phyloP scores from a whole-genome alignment of 495 filamentous ascomycete genomes.

The Tuber calosporum region DNA sequence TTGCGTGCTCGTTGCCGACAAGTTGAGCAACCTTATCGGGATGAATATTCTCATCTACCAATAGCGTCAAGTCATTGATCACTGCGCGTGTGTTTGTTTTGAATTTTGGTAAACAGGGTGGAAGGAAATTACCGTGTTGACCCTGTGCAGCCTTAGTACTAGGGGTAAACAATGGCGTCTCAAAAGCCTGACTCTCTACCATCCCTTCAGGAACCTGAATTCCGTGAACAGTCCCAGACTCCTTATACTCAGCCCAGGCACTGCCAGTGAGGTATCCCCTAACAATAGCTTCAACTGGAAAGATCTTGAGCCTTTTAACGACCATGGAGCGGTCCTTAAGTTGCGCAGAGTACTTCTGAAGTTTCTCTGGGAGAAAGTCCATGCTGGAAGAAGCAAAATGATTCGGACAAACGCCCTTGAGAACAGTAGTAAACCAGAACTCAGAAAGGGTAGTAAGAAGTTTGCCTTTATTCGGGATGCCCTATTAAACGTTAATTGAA shows the following conservation, averaged over 20 bases:
- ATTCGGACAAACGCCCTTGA: constrained; percentile 56
- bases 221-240: constrained; percentile 71
- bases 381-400: constrained; percentile 69
- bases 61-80: constrained; percentile 8
- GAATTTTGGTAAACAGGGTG: background rate
- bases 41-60: constrained; percentile 77
- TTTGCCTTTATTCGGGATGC: constrained; percentile 74
- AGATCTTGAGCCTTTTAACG: constrained; percentile 67
- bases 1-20: constrained; percentile 68
- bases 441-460: constrained; percentile 76
- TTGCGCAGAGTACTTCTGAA: constrained; percentile 47
- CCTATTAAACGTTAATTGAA: constrained; percentile 45
- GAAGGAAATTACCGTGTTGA: constrained; percentile 47
- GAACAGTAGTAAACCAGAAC: constrained; percentile 70
- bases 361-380: constrained; percentile 47
- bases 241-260: constrained; percentile 72
- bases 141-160: constrained; percentile 84
- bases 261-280: constrained; percentile 91
- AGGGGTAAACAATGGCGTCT: constrained; percentile 72
- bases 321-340: constrained; percentile 71
- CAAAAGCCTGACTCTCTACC: constrained; percentile 63
- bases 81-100: background rate
- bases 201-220: constrained; percentile 61
- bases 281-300: constrained; percentile 87
- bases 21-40: constrained; percentile 62